Evolutionary conservation across 108 stramenopile genomes (phyloP), one percentile per base, ranked within the genome.

Genomic region (Poteriospumella lacustris): DNA sequence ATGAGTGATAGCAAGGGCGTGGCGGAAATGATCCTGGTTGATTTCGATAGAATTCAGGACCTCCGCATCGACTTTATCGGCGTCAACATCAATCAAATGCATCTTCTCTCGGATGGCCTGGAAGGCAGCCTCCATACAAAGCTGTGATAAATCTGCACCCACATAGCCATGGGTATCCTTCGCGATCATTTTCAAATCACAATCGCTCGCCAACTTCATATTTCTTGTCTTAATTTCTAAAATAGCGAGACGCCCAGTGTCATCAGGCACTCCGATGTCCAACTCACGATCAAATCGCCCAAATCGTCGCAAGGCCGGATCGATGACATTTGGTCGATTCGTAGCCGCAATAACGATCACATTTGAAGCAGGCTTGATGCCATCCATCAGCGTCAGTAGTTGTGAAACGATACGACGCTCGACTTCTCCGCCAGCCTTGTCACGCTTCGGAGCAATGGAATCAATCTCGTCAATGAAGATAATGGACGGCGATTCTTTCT

Each of bases 381-480:
- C 93, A 83, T 99, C 98, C 96, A 99, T 96, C 70, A 99, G 87
- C 9, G 96, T 99, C 44, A 99, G 86, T 12, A 99, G 89, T 80
- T 99, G 96, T 1, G 92, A 91, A 1, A 97, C 96, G 78, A 97
- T 93, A 38, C 98, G 91, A 83, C 41, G 36, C 82, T 96, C 95
- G 1, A 90, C 91, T 81, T 96, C 95, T 1, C 92, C 92, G 44
- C 91, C 92, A 26, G 95, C 95, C 83, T 97, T 91, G 70, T 97
- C 95, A 84, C 96, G 93, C 79, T 93, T 91, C n/a, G 96, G 95
- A 0, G 96, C 96, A 79, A 97, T 96, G 33, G 93, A 91, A 86
- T 99, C 98, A 41, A 99, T 83, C 80, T 99, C 98, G 82, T 97
- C 97, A 89, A 99, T 96, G 79, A 99, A 96, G 75, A 99, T 93